These are phyloP conservation scores for Aegilops tauschii DNA, from an alignment of 176 grass and related monocot genomes.

Conservation along the genomic window DNA sequence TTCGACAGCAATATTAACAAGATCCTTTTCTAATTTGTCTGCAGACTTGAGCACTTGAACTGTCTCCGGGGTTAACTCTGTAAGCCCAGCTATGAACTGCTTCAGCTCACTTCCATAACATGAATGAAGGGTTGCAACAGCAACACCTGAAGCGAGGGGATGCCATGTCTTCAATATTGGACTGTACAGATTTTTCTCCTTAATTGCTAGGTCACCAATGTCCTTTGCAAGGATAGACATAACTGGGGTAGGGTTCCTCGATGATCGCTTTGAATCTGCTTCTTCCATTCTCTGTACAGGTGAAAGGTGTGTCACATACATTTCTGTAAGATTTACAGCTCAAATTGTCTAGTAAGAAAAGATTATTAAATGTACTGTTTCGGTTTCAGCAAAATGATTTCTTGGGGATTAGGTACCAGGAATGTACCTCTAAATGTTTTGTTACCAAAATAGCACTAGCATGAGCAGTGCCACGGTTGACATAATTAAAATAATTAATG, in stretches of 20 bases:
- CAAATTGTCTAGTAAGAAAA: conserved; percentile 7
- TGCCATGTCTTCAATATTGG: conserved; percentile 92
- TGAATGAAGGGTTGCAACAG: conserved; percentile 94
- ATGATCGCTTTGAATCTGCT: conserved; percentile 88
- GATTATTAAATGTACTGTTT: background rate
- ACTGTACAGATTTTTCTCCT: conserved; percentile 98
- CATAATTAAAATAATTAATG: conserved; percentile 24
- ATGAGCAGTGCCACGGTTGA: background rate
- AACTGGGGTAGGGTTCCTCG: conserved; percentile 68
- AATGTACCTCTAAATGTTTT: background rate
- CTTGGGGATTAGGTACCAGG: background rate
- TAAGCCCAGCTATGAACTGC: conserved; percentile 78
- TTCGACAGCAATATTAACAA: conserved; percentile 96
- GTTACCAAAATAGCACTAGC: background rate
- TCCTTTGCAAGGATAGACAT: conserved; percentile 94
- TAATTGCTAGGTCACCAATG: conserved; percentile 78
- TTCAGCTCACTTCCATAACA: conserved; percentile 97
- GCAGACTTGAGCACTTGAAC: conserved; percentile 94
- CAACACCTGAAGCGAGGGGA: conserved; percentile 94
- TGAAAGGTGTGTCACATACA: conserved; percentile 22
- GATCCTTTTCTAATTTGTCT: conserved; percentile 96
- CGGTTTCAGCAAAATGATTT: background rate
- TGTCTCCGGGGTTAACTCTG: conserved; percentile 79
- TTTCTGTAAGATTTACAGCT: conserved; percentile 4
- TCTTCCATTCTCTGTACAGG: conserved; percentile 94